Conservation (phyloP, 306 rosid species). For the Quercus suber region DNA sequence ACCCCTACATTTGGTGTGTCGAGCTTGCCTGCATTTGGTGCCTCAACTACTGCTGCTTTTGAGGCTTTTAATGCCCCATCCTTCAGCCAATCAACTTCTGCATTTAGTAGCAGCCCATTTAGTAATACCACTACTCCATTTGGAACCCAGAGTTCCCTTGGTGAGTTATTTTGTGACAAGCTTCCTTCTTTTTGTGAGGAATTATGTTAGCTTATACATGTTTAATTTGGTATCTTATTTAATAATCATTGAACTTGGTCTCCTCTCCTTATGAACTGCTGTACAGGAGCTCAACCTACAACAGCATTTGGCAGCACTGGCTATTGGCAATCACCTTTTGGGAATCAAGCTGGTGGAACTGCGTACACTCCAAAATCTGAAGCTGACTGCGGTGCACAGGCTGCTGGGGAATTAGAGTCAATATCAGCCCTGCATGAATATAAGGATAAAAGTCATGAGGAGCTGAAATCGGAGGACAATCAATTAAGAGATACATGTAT, state of each 20-base stretch:
- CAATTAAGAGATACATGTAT: slow-evolving; percentile 85
- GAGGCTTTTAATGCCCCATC: slow-evolving; percentile 55
- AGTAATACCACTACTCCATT: slow-evolving; percentile 63
- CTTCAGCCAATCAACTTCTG: slow-evolving; percentile 64
- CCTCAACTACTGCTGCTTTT: slow-evolving; percentile 73
- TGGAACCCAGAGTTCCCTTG: slow-evolving; percentile 72
- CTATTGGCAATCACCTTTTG: slow-evolving; percentile 47
- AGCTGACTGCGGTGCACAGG: slow-evolving; percentile 57
- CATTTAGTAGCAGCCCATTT: slow-evolving; percentile 74
- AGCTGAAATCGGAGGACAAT: slow-evolving; percentile 97
- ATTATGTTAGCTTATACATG: neutral
- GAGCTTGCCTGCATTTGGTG: slow-evolving; percentile 65
- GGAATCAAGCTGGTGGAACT: slow-evolving; percentile 85
- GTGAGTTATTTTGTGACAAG: neutral
- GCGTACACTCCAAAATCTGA: slow-evolving; percentile 71
- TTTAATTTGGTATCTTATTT: slow-evolving; percentile 1
- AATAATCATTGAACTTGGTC: neutral
- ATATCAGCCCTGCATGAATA: slow-evolving; percentile 85
- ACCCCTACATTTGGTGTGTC: slow-evolving; percentile 51
- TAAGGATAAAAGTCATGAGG: slow-evolving; percentile 94
- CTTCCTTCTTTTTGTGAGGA: neutral
- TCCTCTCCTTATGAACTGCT: slow-evolving; percentile 14
- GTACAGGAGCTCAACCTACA: slow-evolving; percentile 70
- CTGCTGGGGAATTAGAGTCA: slow-evolving; percentile 70
- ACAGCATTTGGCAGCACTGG: slow-evolving; percentile 58